Evolutionary conservation across 805 yeast species (phyloP).

Genomic region (Dipodascopsis uninucleata): DNA sequence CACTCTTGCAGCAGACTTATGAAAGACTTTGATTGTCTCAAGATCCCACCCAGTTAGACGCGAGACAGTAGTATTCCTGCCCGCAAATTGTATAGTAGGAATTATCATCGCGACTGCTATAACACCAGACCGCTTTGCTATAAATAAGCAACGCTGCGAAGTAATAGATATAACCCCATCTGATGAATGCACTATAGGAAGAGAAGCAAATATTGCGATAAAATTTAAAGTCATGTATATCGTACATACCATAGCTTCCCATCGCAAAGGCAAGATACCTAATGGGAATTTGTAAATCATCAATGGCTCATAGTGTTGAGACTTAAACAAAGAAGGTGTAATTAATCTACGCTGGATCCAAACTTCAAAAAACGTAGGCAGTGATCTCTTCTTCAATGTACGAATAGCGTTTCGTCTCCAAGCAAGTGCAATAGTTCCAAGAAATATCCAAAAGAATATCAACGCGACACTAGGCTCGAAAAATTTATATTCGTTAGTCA

Average conservation of each 20-base stretch:
- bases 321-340: slow-evolving; percentile 32
- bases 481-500: too few species aligned
- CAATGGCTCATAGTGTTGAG: slow-evolving; percentile 30
- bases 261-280: slow-evolving; percentile 40
- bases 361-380: slow-evolving; percentile 1
- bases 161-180: not conserved
- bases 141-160: slow-evolving; percentile 1
- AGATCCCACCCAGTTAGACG: slow-evolving; percentile 60
- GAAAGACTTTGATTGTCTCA: slow-evolving; percentile 58
- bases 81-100: slow-evolving; percentile 58
- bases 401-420: not conserved
- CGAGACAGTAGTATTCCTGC: slow-evolving; percentile 68
- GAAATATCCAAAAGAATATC: not conserved
- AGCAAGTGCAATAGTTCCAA: not conserved
- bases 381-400: slow-evolving; percentile 1
- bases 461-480: too few species aligned
- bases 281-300: slow-evolving; percentile 19
- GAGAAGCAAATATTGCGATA: slow-evolving; percentile 31
- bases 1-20: slow-evolving; percentile 59
- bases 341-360: slow-evolving; percentile 13
- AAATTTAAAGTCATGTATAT: slow-evolving; percentile 37
- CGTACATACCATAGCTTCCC: slow-evolving; percentile 38
- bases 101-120: slow-evolving; percentile 43
- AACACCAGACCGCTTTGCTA: slow-evolving; percentile 30
- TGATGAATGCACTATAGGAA: slow-evolving; percentile 8